These are phyloP conservation scores for Daldinia grandis DNA, from an alignment of 495 filamentous ascomycete species.

Conservation along the genomic window DNA sequence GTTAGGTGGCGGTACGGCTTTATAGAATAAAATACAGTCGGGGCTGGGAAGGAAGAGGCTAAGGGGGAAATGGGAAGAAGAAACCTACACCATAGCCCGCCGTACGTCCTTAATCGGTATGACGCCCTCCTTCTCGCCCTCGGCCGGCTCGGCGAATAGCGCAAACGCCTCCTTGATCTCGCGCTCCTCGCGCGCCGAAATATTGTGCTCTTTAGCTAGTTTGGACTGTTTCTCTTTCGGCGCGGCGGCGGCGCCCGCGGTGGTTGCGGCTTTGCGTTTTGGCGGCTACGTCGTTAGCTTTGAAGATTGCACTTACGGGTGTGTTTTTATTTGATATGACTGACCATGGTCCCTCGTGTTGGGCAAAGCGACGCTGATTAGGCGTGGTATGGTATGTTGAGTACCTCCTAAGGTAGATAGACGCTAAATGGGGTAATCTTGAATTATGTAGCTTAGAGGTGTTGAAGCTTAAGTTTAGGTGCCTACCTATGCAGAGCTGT, in stretches of 20 bases:
- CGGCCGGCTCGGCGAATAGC: slow-evolving; percentile 77
- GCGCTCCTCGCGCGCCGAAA: slow-evolving; percentile 81
- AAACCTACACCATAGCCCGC: slow-evolving; percentile 78
- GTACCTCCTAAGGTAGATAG: neutral
- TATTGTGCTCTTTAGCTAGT: slow-evolving; percentile 86
- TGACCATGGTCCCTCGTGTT: slow-evolving; percentile 16
- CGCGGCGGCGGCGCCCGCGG: slow-evolving; percentile 33
- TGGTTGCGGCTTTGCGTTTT: slow-evolving; percentile 49
- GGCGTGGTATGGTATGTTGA: neutral
- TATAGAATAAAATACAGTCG: neutral
- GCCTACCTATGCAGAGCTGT: neutral
- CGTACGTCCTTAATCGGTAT: slow-evolving; percentile 81
- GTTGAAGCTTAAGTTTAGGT: neutral
- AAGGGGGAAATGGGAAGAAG: neutral
- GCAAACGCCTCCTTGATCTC: slow-evolving; percentile 91
- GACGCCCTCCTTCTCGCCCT: slow-evolving; percentile 74
- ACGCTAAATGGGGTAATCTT: neutral
- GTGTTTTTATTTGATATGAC: neutral
- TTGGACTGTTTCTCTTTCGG: slow-evolving; percentile 68
- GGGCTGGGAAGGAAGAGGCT: slow-evolving; percentile 12
- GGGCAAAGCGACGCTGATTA: neutral
- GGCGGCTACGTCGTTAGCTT: slow-evolving; percentile 48
- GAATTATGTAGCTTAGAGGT: neutral
- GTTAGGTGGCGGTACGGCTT: neutral
- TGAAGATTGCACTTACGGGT: neutral